Conservation (phyloP, 2,329 filamentous ascomycete species). For the Aspergillus quadricinctus region DNA sequence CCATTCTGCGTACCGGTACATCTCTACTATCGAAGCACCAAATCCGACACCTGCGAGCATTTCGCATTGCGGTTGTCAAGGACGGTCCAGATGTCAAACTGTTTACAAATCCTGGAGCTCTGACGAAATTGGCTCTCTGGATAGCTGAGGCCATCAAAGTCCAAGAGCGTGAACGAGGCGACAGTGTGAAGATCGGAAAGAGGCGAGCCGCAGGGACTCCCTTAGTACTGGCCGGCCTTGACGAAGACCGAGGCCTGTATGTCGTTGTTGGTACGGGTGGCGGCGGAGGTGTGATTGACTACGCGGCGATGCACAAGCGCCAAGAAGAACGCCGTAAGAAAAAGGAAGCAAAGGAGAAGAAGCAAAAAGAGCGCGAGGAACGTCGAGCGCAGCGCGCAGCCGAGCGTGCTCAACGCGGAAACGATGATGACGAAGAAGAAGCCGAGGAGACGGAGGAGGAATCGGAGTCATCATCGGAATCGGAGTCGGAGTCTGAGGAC, state of each 20-base stretch:
- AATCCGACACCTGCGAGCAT: slow-evolving; percentile 85
- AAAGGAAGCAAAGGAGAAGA: slow-evolving; percentile 59
- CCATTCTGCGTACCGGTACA: slow-evolving; percentile 89
- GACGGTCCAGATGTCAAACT: slow-evolving; percentile 88
- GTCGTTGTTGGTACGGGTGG: slow-evolving; percentile 90
- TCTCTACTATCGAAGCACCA: slow-evolving; percentile 89
- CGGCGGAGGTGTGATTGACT: slow-evolving; percentile 67
- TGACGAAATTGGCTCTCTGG: slow-evolving; percentile 93
- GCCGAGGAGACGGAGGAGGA: slow-evolving; percentile 56
- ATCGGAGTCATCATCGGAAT: slow-evolving; percentile 30
- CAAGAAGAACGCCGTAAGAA: slow-evolving; percentile 61
- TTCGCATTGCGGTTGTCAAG: slow-evolving; percentile 92
- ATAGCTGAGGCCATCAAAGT: slow-evolving; percentile 87
- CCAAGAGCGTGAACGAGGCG: slow-evolving; percentile 77
- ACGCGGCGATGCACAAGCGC: slow-evolving; percentile 64
- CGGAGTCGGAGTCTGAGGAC: slow-evolving; percentile 52
- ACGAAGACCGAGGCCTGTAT: slow-evolving; percentile 83
- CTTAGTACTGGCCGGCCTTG: slow-evolving; percentile 82
- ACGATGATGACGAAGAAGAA: slow-evolving; percentile 58
- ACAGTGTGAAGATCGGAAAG: slow-evolving; percentile 51
- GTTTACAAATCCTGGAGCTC: slow-evolving; percentile 86
- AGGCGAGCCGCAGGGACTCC: slow-evolving; percentile 60
- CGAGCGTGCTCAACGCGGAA: slow-evolving; percentile 47
- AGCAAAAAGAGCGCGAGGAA: slow-evolving; percentile 59
- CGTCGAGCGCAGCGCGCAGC: slow-evolving; percentile 57